These are phyloP conservation scores for Diplogelasinospora grovesii DNA, from an alignment of 495 filamentous ascomycete genomes.

Conservation along the genomic window DNA sequence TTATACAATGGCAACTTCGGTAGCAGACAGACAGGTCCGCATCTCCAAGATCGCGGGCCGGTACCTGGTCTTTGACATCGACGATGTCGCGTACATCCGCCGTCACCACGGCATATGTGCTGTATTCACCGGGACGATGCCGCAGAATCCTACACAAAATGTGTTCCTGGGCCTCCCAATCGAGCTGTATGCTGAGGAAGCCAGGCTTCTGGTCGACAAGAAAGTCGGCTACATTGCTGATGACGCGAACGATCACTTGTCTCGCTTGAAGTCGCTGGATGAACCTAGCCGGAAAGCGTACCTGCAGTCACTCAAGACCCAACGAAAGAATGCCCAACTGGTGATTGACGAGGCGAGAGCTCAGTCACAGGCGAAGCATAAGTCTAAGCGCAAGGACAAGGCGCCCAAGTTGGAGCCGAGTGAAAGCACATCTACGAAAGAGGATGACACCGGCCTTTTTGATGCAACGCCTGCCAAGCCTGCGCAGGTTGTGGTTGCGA, in stretches of 20 bases:
- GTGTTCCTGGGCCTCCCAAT: conserved; percentile 84
- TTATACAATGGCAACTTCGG: conserved; percentile 20
- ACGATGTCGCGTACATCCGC: conserved; percentile 73
- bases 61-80: conserved; percentile 84
- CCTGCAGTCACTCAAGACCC: conserved; percentile 31
- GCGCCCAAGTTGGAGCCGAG: background rate
- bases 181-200: conserved; percentile 88
- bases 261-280: conserved; percentile 51
- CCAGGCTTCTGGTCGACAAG: conserved; percentile 72
- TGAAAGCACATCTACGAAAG: background rate
- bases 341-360: conserved; percentile 32
- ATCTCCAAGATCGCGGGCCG: conserved; percentile 75
- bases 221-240: conserved; percentile 73
- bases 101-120: conserved; percentile 79
- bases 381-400: conserved; percentile 21
- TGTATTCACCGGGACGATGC: conserved; percentile 77
- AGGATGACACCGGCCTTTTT: conserved; percentile 42
- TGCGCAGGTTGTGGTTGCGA: background rate
- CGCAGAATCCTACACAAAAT: conserved; percentile 91
- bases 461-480: conserved; percentile 16
- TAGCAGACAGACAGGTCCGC: conserved; percentile 45
- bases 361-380: conserved; percentile 25
- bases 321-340: conserved; percentile 35
- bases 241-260: conserved; percentile 59
- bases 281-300: conserved; percentile 46